phyloP scores from a whole-genome alignment of 495 filamentous ascomycete species.

The Xylaria palmicola region DNA sequence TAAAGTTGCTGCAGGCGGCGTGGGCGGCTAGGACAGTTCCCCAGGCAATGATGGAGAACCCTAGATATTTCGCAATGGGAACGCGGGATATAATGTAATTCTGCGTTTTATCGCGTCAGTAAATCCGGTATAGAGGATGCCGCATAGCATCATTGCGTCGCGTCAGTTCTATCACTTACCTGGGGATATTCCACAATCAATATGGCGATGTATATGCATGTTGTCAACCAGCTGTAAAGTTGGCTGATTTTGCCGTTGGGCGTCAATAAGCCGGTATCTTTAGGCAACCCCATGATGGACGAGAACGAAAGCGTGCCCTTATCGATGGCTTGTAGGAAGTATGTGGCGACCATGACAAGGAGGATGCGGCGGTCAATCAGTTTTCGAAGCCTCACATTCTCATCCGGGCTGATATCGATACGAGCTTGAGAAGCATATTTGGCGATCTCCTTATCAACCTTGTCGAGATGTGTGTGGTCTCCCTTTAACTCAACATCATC shows the following conservation, averaged over 20 bases:
- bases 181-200: constrained; percentile 54
- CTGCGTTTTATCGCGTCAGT: constrained; percentile 21
- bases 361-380: constrained; percentile 52
- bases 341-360: constrained; percentile 55
- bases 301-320: constrained; percentile 70
- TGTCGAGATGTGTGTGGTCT: constrained; percentile 50
- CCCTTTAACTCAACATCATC: constrained; percentile 43
- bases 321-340: constrained; percentile 72
- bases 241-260: constrained; percentile 42
- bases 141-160: background rate
- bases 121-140: background rate
- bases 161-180: constrained; percentile 19
- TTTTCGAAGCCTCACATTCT: constrained; percentile 51
- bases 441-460: constrained; percentile 63
- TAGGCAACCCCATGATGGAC: constrained; percentile 65
- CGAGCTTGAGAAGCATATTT: constrained; percentile 55
- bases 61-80: constrained; percentile 57
- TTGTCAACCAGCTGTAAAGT: constrained; percentile 53
- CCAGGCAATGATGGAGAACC: constrained; percentile 63
- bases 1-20: constrained; percentile 58
- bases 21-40: constrained; percentile 56
- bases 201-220: constrained; percentile 55
- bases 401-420: constrained; percentile 54
- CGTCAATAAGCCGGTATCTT: constrained; percentile 53
- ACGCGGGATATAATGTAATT: constrained; percentile 53